These are phyloP conservation scores for Pichia sp. DNA, from an alignment of 1,139 yeast genomes.

Conservation along the genomic window DNA sequence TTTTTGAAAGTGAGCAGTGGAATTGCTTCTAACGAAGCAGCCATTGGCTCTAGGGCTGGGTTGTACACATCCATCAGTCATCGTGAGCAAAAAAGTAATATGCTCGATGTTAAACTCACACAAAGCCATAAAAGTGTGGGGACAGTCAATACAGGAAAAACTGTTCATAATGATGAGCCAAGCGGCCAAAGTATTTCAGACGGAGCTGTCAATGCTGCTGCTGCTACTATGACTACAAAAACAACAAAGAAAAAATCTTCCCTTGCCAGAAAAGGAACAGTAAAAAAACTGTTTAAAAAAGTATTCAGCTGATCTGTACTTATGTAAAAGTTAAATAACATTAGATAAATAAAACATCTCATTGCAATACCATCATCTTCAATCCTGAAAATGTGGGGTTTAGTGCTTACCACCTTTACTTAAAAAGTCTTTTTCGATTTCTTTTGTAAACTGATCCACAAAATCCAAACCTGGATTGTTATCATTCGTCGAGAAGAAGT, in stretches of 20 bases:
- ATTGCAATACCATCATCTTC: neutral
- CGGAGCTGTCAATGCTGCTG: neutral
- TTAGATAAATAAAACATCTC: neutral
- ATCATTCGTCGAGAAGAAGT: constrained; percentile 55
- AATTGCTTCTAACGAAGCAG: neutral
- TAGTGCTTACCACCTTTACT: constrained; percentile 26
- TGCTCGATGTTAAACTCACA: neutral
- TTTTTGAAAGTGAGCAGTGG: neutral
- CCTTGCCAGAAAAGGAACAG: constrained; percentile 9
- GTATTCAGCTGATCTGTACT: constrained; percentile 11
- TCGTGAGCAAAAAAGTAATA: neutral
- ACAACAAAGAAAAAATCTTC: constrained; percentile 1
- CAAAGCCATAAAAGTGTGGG: neutral
- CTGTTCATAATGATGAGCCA: neutral
- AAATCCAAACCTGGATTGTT: constrained; percentile 71
- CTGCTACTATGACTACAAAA: neutral
- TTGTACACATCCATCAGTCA: neutral
- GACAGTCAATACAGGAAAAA: neutral
- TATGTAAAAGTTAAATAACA: neutral
- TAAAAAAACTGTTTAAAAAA: constrained; percentile 17
- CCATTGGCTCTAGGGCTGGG: neutral
- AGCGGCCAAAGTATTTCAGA: neutral
- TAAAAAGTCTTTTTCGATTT: constrained; percentile 56
- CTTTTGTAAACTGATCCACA: constrained; percentile 86
- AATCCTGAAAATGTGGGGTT: neutral